Evolutionary conservation across 345 rosid genomes (phyloP), one percentile per base, ranked within the genome.

Genomic region (Zanthoxylum bungeanum): DNA sequence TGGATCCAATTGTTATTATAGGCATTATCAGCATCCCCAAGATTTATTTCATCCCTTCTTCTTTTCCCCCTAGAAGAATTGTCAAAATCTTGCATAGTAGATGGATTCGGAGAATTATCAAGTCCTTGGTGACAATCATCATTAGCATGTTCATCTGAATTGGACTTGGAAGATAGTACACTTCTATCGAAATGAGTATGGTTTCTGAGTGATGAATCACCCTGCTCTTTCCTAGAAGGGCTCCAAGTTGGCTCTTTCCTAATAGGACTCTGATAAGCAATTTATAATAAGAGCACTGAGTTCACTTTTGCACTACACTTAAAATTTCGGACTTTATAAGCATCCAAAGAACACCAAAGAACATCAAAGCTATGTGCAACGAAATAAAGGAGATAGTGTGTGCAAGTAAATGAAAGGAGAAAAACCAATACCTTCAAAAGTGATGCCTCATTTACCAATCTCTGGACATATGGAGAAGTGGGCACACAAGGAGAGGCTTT

Each of bases 1-100:
- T 68, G 79, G 28, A 69, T 72, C 57, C 73, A 73, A 71, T 53
- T 62, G 52, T 30, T 69, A 73, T 77, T 74, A 62, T 44, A 74
- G 37, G 65, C 66, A 75, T 53, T 61, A 64, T 72, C 76, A 68
- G 37, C 80, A 76, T 84, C 66, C 44, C 50, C 76, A 68, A 60
- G 56, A 80, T 37, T 60, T 47, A 50, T 68, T 70, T 78, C 84
- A 68, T 81, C 72, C 66, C 74, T 63, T 70, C 82, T 78, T 84
- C 93, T 87, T 90, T 89, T 86, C 74, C 74, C 58, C 69, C 79
- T 67, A 69, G 86, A 78, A 75, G 84, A 72, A 63, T 73, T 81
- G 71, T 74, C 69, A 75, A 74, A 42, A 42, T 75, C 74, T 60
- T 55, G 76, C 62, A 60, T 66, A 79, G 77, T 68, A 83, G 65